These are phyloP conservation scores for Talaromyces sp. DNA, from an alignment of 2,329 filamentous ascomycete genomes.

Conservation along the genomic window DNA sequence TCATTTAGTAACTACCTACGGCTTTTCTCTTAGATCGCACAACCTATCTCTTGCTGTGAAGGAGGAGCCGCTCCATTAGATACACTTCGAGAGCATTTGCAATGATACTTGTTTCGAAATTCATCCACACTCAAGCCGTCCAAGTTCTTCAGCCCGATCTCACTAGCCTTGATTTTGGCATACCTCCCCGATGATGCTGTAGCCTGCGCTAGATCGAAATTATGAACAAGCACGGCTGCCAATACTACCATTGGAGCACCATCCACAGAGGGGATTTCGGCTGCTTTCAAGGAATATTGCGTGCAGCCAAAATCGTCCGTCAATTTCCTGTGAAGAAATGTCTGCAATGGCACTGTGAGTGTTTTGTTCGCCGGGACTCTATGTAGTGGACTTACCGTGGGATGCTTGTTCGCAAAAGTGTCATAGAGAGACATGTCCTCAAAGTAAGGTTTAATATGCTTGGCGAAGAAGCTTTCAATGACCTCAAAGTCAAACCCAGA, in stretches of 20 bases:
- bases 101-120: conserved; percentile 61
- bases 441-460: conserved; percentile 73
- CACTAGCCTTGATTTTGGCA: conserved; percentile 61
- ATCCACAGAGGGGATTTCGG: conserved; percentile 45
- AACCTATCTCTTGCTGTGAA: conserved; percentile 22
- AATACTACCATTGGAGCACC: conserved; percentile 53
- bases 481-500: conserved; percentile 71
- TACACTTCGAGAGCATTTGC: conserved; percentile 53
- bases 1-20: background rate
- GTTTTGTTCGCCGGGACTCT: background rate
- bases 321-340: conserved; percentile 64
- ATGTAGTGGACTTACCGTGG: conserved; percentile 51
- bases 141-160: conserved; percentile 40
- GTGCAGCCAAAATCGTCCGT: conserved; percentile 63
- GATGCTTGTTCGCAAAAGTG: conserved; percentile 79
- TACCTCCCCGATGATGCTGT: conserved; percentile 64
- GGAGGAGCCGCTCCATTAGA: conserved; percentile 10
- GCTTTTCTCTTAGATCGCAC: conserved; percentile 26
- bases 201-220: conserved; percentile 60
- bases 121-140: conserved; percentile 53
- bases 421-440: conserved; percentile 84
- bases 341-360: conserved; percentile 41
- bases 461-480: conserved; percentile 74
- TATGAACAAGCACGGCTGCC: conserved; percentile 74
- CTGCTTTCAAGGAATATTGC: conserved; percentile 50